Conservation (phyloP, 768 basidiomycete genomes). For the Lentinula boryana region DNA sequence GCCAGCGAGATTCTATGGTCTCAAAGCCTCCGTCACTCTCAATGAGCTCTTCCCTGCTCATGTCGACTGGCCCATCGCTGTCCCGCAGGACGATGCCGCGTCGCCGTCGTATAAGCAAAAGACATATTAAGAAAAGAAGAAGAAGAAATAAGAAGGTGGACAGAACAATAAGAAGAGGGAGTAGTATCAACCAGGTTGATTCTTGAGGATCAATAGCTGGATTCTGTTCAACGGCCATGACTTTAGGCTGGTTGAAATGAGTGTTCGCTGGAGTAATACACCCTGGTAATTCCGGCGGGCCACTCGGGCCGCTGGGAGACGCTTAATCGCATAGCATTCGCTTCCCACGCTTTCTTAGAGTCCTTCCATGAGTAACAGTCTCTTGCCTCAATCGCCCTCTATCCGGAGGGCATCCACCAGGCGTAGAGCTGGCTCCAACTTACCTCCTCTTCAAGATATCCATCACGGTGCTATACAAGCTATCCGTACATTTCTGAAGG, state of each 20-base stretch:
- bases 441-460: conserved; percentile 53
- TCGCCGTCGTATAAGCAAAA: conserved; percentile 75
- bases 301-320: not conserved
- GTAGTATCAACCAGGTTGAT: conserved; percentile 66
- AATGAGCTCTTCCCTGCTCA: conserved; percentile 86
- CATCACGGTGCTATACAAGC: conserved; percentile 63
- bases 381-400: conserved; percentile 37
- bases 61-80: conserved; percentile 87
- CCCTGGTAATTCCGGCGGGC: not conserved
- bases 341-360: conserved; percentile 5
- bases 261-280: not conserved
- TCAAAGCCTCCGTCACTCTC: conserved; percentile 93
- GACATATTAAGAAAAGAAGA: conserved; percentile 84
- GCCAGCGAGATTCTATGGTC: conserved; percentile 88
- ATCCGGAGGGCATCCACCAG: conserved; percentile 55
- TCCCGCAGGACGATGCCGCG: conserved; percentile 78
- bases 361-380: conserved; percentile 31
- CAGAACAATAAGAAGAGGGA: conserved; percentile 91
- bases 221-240: conserved; percentile 1
- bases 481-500: conserved; percentile 79
- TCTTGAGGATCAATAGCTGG: not conserved
- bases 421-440: conserved; percentile 51
- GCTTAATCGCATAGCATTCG: not conserved
- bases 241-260: not conserved
- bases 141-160: conserved; percentile 91